Evolutionary conservation across 768 basidiomycete species (phyloP).

Genomic region (Clitopilus passeckerianus): DNA sequence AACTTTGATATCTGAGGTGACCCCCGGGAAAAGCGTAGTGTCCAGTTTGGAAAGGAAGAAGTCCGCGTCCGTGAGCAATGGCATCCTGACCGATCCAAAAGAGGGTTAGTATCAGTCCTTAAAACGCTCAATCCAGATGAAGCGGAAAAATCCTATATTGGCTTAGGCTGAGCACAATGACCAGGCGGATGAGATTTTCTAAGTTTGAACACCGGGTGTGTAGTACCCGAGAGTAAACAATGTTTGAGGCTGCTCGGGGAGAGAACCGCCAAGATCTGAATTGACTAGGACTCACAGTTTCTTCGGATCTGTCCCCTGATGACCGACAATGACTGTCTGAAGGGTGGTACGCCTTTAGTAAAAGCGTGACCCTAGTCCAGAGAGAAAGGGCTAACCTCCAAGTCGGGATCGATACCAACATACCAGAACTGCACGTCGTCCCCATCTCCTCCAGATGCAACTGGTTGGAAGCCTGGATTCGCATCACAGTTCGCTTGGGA

Average conservation of each 20-base stretch:
- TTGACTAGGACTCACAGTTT: conserved; percentile 17
- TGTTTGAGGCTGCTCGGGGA: background rate
- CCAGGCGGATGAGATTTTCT: too few species aligned
- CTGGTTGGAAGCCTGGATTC: conserved; percentile 40
- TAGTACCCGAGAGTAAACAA: background rate
- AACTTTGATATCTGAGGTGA: conserved; percentile 34
- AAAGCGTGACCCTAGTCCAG: background rate
- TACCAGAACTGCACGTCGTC: conserved; percentile 36
- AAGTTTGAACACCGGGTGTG: too few species aligned
- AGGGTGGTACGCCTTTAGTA: background rate
- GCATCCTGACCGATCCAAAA: conserved; percentile 9
- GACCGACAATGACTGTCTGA: conserved; percentile 13
- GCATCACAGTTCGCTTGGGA: conserved; percentile 38
- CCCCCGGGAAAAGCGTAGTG: conserved; percentile 42
- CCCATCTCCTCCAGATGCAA: conserved; percentile 43
- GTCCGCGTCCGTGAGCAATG: conserved; percentile 36
- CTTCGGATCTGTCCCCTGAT: conserved; percentile 17
- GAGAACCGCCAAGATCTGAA: background rate
- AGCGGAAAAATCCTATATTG: background rate
- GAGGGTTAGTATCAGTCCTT: background rate
- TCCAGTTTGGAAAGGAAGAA: conserved; percentile 28
- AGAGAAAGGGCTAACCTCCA: conserved; percentile 10
- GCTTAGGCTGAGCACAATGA: too few species aligned
- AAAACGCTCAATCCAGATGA: background rate
- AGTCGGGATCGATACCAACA: conserved; percentile 17